Percentiles rank a stretch among this genome's conserved stretches.
These are phyloP conservation scores for Nadsonia commutata DNA, from an alignment of 1,139 yeast genomes.

Conservation along the genomic window DNA sequence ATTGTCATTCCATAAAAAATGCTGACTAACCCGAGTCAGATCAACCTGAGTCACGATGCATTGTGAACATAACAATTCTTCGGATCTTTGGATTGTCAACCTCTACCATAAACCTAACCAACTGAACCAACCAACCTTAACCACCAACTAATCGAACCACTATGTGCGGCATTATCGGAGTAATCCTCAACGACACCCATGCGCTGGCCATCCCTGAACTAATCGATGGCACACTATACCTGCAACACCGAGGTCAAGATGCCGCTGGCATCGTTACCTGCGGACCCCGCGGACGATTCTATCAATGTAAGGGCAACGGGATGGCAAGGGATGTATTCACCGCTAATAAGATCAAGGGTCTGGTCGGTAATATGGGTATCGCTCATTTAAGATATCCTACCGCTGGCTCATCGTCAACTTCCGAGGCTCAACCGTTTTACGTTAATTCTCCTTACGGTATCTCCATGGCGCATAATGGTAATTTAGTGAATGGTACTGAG, in stretches of 20 bases:
- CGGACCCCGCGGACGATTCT: slow-evolving; percentile 83
- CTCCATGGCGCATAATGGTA: slow-evolving; percentile 83
- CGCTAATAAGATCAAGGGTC: slow-evolving; percentile 56
- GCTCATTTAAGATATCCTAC: slow-evolving; percentile 95
- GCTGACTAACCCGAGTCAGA: too few relatives aligned
- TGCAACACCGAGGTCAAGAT: slow-evolving; percentile 97
- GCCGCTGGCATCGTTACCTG: slow-evolving; percentile 99
- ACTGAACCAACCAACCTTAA: too few relatives aligned
- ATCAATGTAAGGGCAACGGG: slow-evolving; percentile 97
- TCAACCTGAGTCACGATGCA: too few relatives aligned
- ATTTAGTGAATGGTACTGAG: slow-evolving; percentile 74
- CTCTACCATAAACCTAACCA: too few relatives aligned
- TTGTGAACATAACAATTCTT: too few relatives aligned
- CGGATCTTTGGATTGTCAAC: too few relatives aligned
- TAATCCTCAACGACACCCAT: slow-evolving; percentile 64
- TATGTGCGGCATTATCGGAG: slow-evolving; percentile 88
- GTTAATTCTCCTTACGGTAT: slow-evolving; percentile 96
- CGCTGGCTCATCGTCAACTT: slow-evolving; percentile 89
- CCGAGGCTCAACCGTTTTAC: slow-evolving; percentile 97
- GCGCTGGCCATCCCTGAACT: slow-evolving; percentile 75
- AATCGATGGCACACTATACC: slow-evolving; percentile 81
- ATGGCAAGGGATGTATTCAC: slow-evolving; percentile 98
- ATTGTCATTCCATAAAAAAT: too few relatives aligned
- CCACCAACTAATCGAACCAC: too few relatives aligned
- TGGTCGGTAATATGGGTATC: slow-evolving; percentile 90